phyloP scores from a whole-genome alignment of 2,329 filamentous ascomycete species.

The Graphilbum ipis-grandicollis region DNA sequence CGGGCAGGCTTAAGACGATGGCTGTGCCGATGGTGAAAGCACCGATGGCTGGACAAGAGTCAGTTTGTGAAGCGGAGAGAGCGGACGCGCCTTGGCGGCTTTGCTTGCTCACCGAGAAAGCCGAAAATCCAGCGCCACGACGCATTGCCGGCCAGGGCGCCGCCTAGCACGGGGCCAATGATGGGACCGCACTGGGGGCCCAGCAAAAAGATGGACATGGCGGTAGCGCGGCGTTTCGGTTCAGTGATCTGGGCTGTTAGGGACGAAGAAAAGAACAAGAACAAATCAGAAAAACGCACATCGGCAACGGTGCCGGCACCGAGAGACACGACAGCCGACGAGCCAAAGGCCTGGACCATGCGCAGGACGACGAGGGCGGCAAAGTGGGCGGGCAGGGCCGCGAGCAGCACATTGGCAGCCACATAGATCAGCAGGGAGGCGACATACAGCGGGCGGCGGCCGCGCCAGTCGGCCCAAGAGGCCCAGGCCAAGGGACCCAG shows the following conservation, averaged over 20 bases:
- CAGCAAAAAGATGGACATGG: neutral
- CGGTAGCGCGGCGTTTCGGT: neutral
- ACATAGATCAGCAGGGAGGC: neutral
- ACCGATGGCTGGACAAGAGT: neutral
- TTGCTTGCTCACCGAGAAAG: too few relatives aligned
- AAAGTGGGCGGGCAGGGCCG: neutral
- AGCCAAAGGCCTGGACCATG: neutral
- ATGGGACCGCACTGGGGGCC: neutral
- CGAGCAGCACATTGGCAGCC: neutral
- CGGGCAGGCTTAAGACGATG: neutral
- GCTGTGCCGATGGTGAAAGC: neutral
- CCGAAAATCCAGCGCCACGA: neutral
- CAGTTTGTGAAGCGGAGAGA: too few relatives aligned
- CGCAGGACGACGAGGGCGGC: neutral
- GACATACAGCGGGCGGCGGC: neutral
- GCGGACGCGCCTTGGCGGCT: too few relatives aligned
- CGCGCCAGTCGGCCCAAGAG: neutral
- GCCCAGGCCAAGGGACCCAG: neutral
- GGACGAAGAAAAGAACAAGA: neutral
- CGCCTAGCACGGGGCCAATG: neutral
- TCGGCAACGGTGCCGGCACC: constrained; percentile 20
- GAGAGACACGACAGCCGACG: constrained; percentile 4
- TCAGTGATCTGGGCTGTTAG: neutral
- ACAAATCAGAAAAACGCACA: constrained; percentile 15
- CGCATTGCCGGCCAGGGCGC: neutral